Evolutionary conservation across 306 rosid species (phyloP).

Genomic region (Prinsepia uniflora): DNA sequence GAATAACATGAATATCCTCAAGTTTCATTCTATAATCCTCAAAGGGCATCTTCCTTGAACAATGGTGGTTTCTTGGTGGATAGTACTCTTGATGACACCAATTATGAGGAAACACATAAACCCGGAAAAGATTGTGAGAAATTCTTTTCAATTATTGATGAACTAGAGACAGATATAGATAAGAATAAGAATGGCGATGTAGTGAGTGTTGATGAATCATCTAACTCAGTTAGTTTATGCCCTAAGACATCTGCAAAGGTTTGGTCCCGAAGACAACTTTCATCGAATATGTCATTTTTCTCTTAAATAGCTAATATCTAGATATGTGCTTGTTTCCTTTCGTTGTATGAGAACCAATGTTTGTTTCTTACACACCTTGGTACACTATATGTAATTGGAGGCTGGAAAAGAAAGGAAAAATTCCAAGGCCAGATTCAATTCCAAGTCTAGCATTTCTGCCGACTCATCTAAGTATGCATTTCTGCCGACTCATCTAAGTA

Average conservation of each 20-base stretch:
- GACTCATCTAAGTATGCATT: too few species aligned
- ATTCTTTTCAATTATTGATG: conserved; percentile 13
- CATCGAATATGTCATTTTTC: not conserved
- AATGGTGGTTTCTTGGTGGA: conserved; percentile 24
- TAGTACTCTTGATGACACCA: conserved; percentile 13
- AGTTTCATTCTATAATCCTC: conserved; percentile 31
- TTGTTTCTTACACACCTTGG: not conserved
- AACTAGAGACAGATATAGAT: conserved; percentile 5
- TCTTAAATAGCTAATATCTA: not conserved
- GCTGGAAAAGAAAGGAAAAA: conserved; percentile 32
- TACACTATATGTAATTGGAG: conserved; percentile 27
- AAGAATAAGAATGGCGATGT: conserved; percentile 11
- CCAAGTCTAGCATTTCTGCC: conserved; percentile 20
- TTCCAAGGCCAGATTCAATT: conserved; percentile 24
- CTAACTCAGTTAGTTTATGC: conserved; percentile 16
- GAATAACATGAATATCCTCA: conserved; percentile 35
- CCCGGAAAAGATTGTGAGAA: conserved; percentile 27
- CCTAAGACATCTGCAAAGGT: conserved; percentile 47
- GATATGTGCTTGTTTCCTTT: not conserved
- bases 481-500: conserved; percentile 29
- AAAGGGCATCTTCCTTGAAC: conserved; percentile 26
- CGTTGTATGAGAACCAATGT: not conserved
- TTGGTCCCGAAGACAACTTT: conserved; percentile 9
- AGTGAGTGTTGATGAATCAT: conserved; percentile 28
- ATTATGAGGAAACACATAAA: conserved; percentile 34